Evolutionary conservation across 768 basidiomycete genomes (phyloP).

Genomic region (Imleria badia): DNA sequence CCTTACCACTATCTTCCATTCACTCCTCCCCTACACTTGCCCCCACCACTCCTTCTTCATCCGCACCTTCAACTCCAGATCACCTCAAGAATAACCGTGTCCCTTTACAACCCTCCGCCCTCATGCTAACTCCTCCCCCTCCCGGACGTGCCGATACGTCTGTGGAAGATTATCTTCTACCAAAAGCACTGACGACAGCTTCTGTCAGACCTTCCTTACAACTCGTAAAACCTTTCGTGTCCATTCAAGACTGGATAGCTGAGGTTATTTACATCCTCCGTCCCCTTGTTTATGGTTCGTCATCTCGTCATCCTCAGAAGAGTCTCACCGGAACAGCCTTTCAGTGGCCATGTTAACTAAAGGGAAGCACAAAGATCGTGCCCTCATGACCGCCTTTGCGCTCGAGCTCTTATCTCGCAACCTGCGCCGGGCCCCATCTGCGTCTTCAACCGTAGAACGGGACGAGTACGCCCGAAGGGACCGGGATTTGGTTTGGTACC

Average conservation of each 20-base stretch:
- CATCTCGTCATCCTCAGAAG: conserved; percentile 11
- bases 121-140: conserved; percentile 51
- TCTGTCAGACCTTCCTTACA: conserved; percentile 71
- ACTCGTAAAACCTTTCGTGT: conserved; percentile 59
- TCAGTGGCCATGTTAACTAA: conserved; percentile 26
- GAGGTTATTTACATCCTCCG: conserved; percentile 71
- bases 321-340: conserved; percentile 1
- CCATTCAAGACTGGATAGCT: conserved; percentile 71
- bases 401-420: conserved; percentile 76
- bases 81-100: conserved; percentile 79
- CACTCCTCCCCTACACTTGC: conserved; percentile 60
- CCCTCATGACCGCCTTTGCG: conserved; percentile 61
- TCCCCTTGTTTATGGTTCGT: conserved; percentile 74
- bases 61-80: conserved; percentile 65
- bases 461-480: conserved; percentile 82
- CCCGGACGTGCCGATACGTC: conserved; percentile 52
- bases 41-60: conserved; percentile 55
- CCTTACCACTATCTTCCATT: conserved; percentile 53
- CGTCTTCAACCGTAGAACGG: conserved; percentile 64
- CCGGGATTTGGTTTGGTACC: conserved; percentile 78
- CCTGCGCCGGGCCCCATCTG: conserved; percentile 64
- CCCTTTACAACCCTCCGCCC: conserved; percentile 61
- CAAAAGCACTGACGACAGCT: conserved; percentile 73
- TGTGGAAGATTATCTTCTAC: conserved; percentile 79
- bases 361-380: conserved; percentile 42